A percentile compares a stretch with the other conserved stretches of the same genome.
Conservation (phyloP, 768 basidiomycete species). For the Boletus sensibilis region DNA sequence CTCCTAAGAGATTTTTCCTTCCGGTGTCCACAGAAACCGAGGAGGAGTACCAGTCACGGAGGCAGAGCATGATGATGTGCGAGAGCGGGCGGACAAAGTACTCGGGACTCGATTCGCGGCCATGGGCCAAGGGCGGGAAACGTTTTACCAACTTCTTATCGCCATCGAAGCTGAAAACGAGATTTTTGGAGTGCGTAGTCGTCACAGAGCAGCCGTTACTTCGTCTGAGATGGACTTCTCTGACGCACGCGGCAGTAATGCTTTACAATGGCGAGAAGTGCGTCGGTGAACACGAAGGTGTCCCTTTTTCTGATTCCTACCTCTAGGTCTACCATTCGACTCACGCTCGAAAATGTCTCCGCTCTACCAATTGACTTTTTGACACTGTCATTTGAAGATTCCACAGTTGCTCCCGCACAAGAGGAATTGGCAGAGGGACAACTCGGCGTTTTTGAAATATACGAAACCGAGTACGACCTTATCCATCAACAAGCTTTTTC, state of each 20-base stretch:
- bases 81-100: slow-evolving; percentile 74
- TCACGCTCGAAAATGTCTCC: slow-evolving; percentile 91
- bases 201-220: slow-evolving; percentile 86
- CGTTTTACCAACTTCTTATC: slow-evolving; percentile 33
- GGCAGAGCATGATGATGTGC: slow-evolving; percentile 57
- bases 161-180: slow-evolving; percentile 31
- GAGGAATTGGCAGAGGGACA: slow-evolving; percentile 77
- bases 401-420: slow-evolving; percentile 75
- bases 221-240: slow-evolving; percentile 81
- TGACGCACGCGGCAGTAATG: slow-evolving; percentile 94
- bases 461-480: slow-evolving; percentile 86
- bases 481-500: slow-evolving; percentile 77
- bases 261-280: slow-evolving; percentile 93
- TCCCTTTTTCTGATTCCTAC: slow-evolving; percentile 2
- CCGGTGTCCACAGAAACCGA: slow-evolving; percentile 74
- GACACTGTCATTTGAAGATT: slow-evolving; percentile 86
- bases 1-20: slow-evolving; percentile 75
- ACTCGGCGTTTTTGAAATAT: slow-evolving; percentile 78
- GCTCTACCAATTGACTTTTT: slow-evolving; percentile 80
- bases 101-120: slow-evolving; percentile 67
- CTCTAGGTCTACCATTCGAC: slow-evolving; percentile 72
- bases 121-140: slow-evolving; percentile 53
- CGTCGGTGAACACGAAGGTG: slow-evolving; percentile 24
- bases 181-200: slow-evolving; percentile 79
- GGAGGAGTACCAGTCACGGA: slow-evolving; percentile 55